Evolutionary conservation across 306 rosid genomes (phyloP).

Genomic region (Canavalia ensiformis): DNA sequence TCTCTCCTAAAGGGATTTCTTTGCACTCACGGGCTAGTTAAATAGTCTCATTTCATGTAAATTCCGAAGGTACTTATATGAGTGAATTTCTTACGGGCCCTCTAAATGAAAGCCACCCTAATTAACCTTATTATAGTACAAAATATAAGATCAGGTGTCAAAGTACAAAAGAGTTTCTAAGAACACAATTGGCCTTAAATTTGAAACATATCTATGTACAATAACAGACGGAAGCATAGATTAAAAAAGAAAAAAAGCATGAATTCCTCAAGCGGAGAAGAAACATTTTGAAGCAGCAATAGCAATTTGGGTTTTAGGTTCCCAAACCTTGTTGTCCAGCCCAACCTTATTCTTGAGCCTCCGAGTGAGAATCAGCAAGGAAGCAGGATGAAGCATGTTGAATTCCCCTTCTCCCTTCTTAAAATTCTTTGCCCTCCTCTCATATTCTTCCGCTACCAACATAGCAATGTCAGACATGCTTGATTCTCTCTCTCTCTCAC

Average conservation of each 20-base stretch:
- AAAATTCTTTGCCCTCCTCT: conserved; percentile 62
- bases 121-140: neutral
- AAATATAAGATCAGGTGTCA: neutral
- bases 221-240: neutral
- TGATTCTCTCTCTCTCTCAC: neutral
- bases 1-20: too few relatives aligned
- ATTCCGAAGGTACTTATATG: too few relatives aligned
- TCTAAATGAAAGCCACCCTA: too few relatives aligned
- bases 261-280: conserved; percentile 72
- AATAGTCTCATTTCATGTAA: too few relatives aligned
- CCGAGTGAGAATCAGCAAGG: conserved; percentile 32
- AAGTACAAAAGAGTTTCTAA: neutral
- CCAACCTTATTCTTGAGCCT: conserved; percentile 46
- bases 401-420: conserved; percentile 27
- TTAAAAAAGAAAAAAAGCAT: neutral
- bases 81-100: too few relatives aligned
- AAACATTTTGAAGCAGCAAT: conserved; percentile 71
- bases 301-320: conserved; percentile 69
- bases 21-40: too few relatives aligned
- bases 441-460: conserved; percentile 79
- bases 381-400: conserved; percentile 48
- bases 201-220: neutral
- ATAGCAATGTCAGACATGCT: conserved; percentile 81
- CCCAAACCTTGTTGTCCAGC: conserved; percentile 38
- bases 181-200: neutral